phyloP scores from a whole-genome alignment of 2,329 filamentous ascomycete genomes.

The Colletotrichum musicola region DNA sequence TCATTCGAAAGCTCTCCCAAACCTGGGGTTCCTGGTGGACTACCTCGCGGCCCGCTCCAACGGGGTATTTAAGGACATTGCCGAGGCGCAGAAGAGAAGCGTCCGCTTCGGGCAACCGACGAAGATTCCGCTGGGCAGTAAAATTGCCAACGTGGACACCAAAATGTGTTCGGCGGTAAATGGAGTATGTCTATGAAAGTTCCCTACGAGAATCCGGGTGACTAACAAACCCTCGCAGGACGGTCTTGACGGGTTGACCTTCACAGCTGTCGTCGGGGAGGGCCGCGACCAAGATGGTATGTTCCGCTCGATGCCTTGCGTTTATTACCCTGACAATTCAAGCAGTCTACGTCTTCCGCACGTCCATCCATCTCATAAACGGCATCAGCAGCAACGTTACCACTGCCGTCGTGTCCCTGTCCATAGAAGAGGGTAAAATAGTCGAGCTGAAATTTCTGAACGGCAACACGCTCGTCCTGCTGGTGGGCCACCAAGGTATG shows the following conservation, averaged over 20 bases:
- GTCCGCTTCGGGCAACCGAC: slow-evolving; percentile 74
- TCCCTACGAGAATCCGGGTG: background rate
- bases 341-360: slow-evolving; percentile 69
- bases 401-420: slow-evolving; percentile 55
- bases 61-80: slow-evolving; percentile 75
- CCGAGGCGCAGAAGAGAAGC: slow-evolving; percentile 76
- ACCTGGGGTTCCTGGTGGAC: slow-evolving; percentile 73
- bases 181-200: slow-evolving; percentile 47
- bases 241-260: slow-evolving; percentile 51
- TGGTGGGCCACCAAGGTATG: slow-evolving; percentile 61
- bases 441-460: slow-evolving; percentile 78
- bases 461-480: slow-evolving; percentile 70
- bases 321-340: slow-evolving; percentile 8
- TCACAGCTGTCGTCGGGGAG: slow-evolving; percentile 58
- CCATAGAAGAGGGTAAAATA: slow-evolving; percentile 58
- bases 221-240: slow-evolving; percentile 41
- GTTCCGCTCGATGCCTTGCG: slow-evolving; percentile 38
- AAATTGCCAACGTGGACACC: slow-evolving; percentile 67
- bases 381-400: slow-evolving; percentile 66
- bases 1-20: slow-evolving; percentile 66
- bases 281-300: slow-evolving; percentile 47
- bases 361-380: slow-evolving; percentile 65
- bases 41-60: slow-evolving; percentile 70
- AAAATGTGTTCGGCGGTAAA: slow-evolving; percentile 60
- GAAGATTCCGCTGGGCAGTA: slow-evolving; percentile 58